These are phyloP conservation scores for Fusarium sarcochroum DNA, from an alignment of 2,329 filamentous ascomycete genomes.

Conservation along the genomic window DNA sequence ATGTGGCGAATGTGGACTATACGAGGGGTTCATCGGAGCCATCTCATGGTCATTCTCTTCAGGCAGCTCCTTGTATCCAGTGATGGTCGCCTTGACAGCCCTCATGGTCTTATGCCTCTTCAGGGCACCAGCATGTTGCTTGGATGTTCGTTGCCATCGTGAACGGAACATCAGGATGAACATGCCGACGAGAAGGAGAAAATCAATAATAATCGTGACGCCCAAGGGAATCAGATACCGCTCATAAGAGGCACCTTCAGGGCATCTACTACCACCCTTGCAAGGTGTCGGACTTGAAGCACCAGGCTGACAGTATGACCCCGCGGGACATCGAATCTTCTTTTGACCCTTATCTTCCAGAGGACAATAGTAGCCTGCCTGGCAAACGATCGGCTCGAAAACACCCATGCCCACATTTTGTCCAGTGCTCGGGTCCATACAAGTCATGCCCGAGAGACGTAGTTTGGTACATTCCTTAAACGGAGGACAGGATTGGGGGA, in stretches of 20 bases:
- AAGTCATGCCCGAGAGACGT: slow-evolving; percentile 54
- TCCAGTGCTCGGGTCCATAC: slow-evolving; percentile 46
- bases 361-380: slow-evolving; percentile 65
- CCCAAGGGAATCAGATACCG: slow-evolving; percentile 60
- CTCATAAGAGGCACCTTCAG: slow-evolving; percentile 59
- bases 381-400: slow-evolving; percentile 67
- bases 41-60: slow-evolving; percentile 55
- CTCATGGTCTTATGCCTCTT: slow-evolving; percentile 48
- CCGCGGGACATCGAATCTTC: slow-evolving; percentile 60
- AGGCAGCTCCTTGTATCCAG: slow-evolving; percentile 54
- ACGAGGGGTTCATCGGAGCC: slow-evolving; percentile 52
- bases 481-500: slow-evolving; percentile 61
- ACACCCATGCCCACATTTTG: slow-evolving; percentile 59
- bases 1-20: slow-evolving; percentile 34
- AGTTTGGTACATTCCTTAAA: slow-evolving; percentile 54
- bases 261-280: slow-evolving; percentile 61
- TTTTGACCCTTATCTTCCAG: slow-evolving; percentile 52
- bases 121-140: slow-evolving; percentile 23
- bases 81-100: slow-evolving; percentile 49
- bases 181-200: slow-evolving; percentile 55
- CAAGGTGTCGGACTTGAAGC: slow-evolving; percentile 64
- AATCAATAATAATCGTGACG: slow-evolving; percentile 60
- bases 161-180: slow-evolving; percentile 39
- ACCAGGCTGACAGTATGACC: slow-evolving; percentile 66
- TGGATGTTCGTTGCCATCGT: slow-evolving; percentile 35